Evolutionary conservation across 1,284 basidiomycete genomes (phyloP), one percentile per base, ranked within the genome.

Genomic region (Papiliotrema laurentii): DNA sequence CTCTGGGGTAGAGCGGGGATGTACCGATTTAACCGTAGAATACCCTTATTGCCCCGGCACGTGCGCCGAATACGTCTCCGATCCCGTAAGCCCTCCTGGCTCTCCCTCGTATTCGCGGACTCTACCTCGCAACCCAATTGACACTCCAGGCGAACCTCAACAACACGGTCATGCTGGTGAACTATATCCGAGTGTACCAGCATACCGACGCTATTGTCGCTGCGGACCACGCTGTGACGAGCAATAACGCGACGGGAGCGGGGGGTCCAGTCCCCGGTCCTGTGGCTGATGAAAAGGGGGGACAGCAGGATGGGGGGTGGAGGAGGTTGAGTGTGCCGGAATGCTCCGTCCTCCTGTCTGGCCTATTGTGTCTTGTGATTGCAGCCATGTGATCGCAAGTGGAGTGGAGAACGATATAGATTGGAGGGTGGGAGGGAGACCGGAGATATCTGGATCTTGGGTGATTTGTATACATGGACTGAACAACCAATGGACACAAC

Each of bases 1-100:
- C 6, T 2, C 33, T 41, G 6, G 4, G 13, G 22, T n/a, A n/a
- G n/a, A n/a, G n/a, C n/a, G n/a, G n/a, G 16, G 5, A 28, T 18
- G 24, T 21, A 19, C n/a, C 18, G 16, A 36, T 10, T 14, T n/a
- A 25, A 36, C 10, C 36, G 18, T 41, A 69, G 66, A 49, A 24
- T 65, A 56, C 33, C 76, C 79, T 21, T 81, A 82, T 22, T 89
- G 86, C 69, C 80, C 83, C 0, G 85, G 84, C 9, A 84, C 83
- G 9, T 90, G 87, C 67, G 73, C 75, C 9, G 72, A 83, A 16
- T 78, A 79, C 33, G 81, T 91, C 36, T 76, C 81, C 43, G 76
- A 88, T 61, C 77, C 82, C 13, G 68, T 69, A 33, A 45, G 66
- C 53, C 10, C 14, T 25, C 21, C 19, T 39, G 2, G 43, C 10